Evolutionary conservation across 306 rosid genomes (phyloP), one percentile per base, ranked within the genome.

Genomic region (Biancaea sappan): DNA sequence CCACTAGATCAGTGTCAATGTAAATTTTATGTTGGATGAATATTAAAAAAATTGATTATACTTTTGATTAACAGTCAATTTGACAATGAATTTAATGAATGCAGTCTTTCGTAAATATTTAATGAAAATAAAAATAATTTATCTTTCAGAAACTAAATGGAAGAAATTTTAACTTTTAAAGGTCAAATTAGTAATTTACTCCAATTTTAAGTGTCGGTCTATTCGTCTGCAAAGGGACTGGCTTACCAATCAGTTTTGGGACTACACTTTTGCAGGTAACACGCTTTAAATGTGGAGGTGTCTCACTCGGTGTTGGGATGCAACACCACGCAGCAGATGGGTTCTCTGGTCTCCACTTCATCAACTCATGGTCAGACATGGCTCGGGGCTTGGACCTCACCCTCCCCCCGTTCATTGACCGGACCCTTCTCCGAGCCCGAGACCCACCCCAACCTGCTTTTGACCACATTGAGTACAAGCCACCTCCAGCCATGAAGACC

Each of bases 311-410:
- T 8, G 97, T 94, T 22, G 98, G 94, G 0, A 90, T 91, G 96
- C 91, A 94, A 41, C 97, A 94, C 72, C 91, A 88, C 19, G 96
- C 10, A 12, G 97, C 91, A 3, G 98, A 94, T 77, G 98, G 98
- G 14, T 87, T 82, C 69, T 84, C 98, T 25, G 98, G 97, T 19
- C 92, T 94, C 28, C 98, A 91, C 74, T 94, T 90, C 35, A 82
- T 91, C 40, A 94, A 91, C 32, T 54, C 98, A 28, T 94, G 98
- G 98, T 85, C 97, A 9, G 98, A 94, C 69, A 84, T 94, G 78
- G 91, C 96, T 24, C 92, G 96, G 4, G 96, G 98, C 51, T 72
- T 89, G 19, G 97, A 91, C 24, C 81, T 90, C 10, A 84, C 85
- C 9, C 38, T 87, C 32, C 90, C 90, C 37, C 98, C 98, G 0